Evolutionary conservation across 2,329 filamentous ascomycete genomes (phyloP).

Genomic region (Cercospora zeae-maydis): DNA sequence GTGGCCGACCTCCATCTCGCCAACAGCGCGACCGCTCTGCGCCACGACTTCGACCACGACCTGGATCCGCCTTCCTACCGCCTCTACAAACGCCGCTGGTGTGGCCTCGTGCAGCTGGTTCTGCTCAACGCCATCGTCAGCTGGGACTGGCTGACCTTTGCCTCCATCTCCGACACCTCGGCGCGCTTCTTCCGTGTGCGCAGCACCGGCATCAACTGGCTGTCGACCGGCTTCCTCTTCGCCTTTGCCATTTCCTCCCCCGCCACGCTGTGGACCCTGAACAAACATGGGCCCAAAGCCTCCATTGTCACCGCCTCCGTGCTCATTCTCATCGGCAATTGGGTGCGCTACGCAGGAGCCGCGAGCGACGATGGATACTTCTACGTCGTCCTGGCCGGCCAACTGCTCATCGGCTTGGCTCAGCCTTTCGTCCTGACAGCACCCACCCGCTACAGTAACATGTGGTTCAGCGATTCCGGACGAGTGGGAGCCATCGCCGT

Average conservation of each 20-base stretch:
- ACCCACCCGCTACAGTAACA: conserved; percentile 84
- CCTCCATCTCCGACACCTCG: conserved; percentile 72
- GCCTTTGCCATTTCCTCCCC: conserved; percentile 73
- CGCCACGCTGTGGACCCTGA: conserved; percentile 68
- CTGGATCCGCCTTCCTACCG: conserved; percentile 30
- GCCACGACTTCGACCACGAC: conserved; percentile 9
- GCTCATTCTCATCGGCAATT: conserved; percentile 78
- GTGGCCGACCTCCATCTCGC: not conserved
- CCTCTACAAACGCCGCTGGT: conserved; percentile 83
- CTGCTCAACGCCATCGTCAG: conserved; percentile 89
- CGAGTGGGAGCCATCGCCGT: conserved; percentile 84
- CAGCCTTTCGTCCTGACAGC: conserved; percentile 91
- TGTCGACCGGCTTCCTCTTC: conserved; percentile 83
- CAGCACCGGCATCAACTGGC: conserved; percentile 83
- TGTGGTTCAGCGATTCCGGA: conserved; percentile 87
- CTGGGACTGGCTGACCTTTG: conserved; percentile 96
- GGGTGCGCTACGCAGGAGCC: conserved; percentile 56
- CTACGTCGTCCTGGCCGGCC: conserved; percentile 79
- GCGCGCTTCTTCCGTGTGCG: conserved; percentile 71
- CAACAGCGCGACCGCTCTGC: conserved; percentile 6
- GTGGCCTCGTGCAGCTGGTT: conserved; percentile 78
- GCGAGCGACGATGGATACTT: conserved; percentile 54
- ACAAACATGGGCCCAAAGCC: conserved; percentile 69
- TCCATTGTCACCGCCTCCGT: conserved; percentile 71
- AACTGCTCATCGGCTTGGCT: conserved; percentile 81